These are phyloP conservation scores for Wickerhamiella nectarea DNA, from an alignment of 805 yeast species.

Conservation along the genomic window DNA sequence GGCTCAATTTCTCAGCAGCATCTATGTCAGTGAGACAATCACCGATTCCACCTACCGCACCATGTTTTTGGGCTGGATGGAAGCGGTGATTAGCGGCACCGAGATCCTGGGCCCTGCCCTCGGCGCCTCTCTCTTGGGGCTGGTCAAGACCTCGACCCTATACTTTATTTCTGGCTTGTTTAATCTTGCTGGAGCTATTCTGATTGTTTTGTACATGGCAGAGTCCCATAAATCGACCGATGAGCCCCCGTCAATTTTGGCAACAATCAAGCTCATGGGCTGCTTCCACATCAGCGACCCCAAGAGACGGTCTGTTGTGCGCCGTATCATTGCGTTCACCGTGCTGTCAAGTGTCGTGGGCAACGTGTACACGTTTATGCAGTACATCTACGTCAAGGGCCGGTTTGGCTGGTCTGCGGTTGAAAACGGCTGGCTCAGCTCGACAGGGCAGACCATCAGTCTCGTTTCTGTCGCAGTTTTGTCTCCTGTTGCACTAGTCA, in stretches of 20 bases:
- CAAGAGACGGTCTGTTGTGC: background rate
- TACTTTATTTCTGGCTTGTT: background rate
- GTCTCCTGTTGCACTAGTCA: background rate
- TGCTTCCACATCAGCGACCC: background rate
- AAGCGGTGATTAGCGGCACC: background rate
- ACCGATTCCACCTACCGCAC: background rate
- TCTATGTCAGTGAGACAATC: background rate
- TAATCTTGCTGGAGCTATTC: background rate
- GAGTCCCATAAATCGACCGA: background rate
- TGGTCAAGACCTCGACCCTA: background rate
- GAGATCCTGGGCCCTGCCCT: background rate
- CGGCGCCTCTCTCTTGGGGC: background rate
- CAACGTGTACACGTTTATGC: background rate
- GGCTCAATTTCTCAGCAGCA: background rate
- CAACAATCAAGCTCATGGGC: background rate
- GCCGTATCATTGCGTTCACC: background rate
- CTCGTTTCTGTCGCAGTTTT: background rate
- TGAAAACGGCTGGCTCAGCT: background rate
- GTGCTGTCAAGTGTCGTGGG: background rate
- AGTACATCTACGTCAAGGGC: slow-evolving; percentile 1
- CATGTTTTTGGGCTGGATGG: slow-evolving; percentile 1
- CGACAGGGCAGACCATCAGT: background rate
- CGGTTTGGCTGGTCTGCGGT: background rate
- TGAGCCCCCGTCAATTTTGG: background rate
- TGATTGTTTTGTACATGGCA: background rate